Percentiles rank a stretch among this genome's conserved stretches.
Evolutionary conservation across 2,329 filamentous ascomycete species (phyloP).

Genomic region (Ophiognomonia clavigignenti-juglandacearum): DNA sequence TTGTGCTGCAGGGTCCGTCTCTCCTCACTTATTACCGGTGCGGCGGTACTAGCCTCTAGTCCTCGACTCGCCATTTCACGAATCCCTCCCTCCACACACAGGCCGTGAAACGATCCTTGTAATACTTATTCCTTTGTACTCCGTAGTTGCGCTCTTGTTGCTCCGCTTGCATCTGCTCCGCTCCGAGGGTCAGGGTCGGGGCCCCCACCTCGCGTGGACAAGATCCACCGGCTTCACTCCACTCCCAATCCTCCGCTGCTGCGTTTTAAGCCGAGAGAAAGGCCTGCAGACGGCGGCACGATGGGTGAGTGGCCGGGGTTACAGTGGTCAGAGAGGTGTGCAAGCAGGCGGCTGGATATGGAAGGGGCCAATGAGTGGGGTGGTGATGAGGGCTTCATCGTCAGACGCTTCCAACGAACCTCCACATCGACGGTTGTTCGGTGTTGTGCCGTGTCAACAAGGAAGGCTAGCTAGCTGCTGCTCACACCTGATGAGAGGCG

Average conservation of each 20-base stretch:
- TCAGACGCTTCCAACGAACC: slow-evolving; percentile 11
- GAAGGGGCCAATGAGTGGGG: slow-evolving; percentile 6
- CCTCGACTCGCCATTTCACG: too few species aligned
- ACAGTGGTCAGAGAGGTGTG: not conserved
- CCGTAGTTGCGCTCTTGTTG: not conserved
- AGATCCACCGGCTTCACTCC: slow-evolving; percentile 10
- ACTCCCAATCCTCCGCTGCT: slow-evolving; percentile 11
- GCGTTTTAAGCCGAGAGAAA: slow-evolving; percentile 16
- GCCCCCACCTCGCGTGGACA: slow-evolving; percentile 15
- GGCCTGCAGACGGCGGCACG: slow-evolving; percentile 12
- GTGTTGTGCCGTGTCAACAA: slow-evolving; percentile 4
- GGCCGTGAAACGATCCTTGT: too few species aligned
- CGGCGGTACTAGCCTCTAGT: too few species aligned
- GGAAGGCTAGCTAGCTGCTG: not conserved
- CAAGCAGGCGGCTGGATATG: not conserved
- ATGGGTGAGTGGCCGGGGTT: not conserved
- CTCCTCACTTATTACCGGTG: too few species aligned
- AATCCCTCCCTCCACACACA: too few species aligned
- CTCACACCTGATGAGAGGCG: too few species aligned
- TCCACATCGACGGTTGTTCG: slow-evolving; percentile 8
- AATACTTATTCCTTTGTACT: too few species aligned
- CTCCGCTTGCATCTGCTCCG: not conserved
- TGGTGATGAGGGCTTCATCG: slow-evolving; percentile 7
- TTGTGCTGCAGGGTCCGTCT: too few species aligned
- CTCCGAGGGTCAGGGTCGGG: not conserved